Evolutionary conservation across 257 asterid species (phyloP).

Genomic region (Solanum virginianum): DNA sequence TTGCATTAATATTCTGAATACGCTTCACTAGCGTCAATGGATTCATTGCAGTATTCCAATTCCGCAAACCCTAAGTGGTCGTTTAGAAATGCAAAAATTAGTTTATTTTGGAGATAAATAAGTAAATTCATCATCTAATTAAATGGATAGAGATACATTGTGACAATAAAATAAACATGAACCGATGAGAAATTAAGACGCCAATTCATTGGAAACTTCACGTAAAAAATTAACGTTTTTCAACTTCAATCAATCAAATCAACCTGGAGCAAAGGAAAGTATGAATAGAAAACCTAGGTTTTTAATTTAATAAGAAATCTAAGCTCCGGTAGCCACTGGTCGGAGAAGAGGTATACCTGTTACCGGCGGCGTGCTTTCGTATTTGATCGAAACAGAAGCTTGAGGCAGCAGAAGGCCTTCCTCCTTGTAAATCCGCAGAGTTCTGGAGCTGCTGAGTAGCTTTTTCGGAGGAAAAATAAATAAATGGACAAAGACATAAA

Average conservation of each 20-base stretch:
- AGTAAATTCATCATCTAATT: background rate
- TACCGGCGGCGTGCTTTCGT: background rate
- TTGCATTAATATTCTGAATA: conserved; percentile 64
- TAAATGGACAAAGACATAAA: background rate
- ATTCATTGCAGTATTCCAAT: conserved; percentile 36
- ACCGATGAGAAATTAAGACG: background rate
- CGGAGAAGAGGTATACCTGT: background rate
- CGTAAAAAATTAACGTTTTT: background rate
- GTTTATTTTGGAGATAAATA: background rate
- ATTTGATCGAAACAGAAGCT: background rate
- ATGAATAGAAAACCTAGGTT: background rate
- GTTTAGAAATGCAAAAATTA: background rate
- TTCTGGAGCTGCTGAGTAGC: background rate
- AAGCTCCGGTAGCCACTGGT: background rate
- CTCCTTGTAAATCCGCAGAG: background rate
- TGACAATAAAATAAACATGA: background rate
- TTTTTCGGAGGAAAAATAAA: background rate
- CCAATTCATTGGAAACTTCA: background rate
- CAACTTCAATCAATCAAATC: background rate
- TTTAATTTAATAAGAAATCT: background rate
- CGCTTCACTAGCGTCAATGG: conserved; percentile 91
- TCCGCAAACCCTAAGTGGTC: background rate
- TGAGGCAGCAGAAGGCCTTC: background rate
- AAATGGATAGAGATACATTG: background rate
- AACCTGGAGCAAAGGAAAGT: background rate